A percentile compares a stretch with the other conserved stretches of the same genome.
Conservation (phyloP, 208 protist genomes). For the Wallacemonas sp. region DNA sequence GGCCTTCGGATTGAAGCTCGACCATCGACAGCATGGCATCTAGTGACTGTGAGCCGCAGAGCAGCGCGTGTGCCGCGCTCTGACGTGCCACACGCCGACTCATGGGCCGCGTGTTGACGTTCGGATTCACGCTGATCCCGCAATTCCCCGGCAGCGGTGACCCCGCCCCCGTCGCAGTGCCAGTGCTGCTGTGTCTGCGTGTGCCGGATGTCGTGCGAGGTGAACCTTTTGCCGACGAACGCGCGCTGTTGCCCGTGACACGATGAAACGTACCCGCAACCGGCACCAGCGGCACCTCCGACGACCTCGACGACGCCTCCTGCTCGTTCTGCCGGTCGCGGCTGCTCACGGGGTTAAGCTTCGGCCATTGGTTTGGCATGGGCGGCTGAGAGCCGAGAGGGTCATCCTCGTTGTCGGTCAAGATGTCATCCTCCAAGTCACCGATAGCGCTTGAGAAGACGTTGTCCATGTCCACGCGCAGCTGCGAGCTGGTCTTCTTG, state of each 20-base stretch:
- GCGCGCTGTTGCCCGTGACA: not conserved
- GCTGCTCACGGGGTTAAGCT: not conserved
- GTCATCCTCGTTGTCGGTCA: constrained; percentile 12
- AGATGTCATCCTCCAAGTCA: constrained; percentile 2
- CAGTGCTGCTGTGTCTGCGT: not conserved
- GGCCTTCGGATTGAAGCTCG: constrained; percentile 30
- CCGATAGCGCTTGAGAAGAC: not conserved
- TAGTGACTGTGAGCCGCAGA: constrained; percentile 24
- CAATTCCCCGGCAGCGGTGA: not conserved
- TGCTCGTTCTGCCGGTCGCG: not conserved
- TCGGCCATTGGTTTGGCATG: not conserved
- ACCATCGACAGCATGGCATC: constrained; percentile 67
- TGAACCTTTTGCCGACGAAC: not conserved
- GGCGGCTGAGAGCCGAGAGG: not conserved
- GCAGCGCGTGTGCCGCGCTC: not conserved
- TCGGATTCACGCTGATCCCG: constrained; percentile 7
- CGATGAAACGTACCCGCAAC: constrained; percentile 12
- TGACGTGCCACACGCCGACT: not conserved
- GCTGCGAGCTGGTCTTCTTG: not conserved
- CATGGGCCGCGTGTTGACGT: constrained; percentile 7
- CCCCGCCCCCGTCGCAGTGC: not conserved
- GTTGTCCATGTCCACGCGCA: not conserved
- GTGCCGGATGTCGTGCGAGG: not conserved
- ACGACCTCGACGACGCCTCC: constrained; percentile 1
- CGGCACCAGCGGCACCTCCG: constrained; percentile 12